Conservation (phyloP, 2,329 filamentous ascomycete genomes). For the Pezicula neosporulosa region DNA sequence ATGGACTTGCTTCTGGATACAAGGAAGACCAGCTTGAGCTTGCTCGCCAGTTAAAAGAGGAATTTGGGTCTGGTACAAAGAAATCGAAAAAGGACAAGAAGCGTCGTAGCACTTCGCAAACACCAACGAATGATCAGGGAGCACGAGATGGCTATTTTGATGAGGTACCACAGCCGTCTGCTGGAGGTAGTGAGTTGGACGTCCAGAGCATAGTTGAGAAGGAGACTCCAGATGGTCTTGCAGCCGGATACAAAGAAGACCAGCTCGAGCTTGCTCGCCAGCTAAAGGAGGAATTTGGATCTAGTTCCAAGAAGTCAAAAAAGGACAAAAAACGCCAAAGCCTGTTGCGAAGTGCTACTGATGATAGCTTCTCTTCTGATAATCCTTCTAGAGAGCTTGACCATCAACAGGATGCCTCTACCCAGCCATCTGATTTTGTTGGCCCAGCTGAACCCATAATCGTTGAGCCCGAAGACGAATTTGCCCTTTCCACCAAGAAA, state of each 20-base stretch:
- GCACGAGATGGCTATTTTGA: conserved; percentile 15
- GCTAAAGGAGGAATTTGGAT: conserved; percentile 23
- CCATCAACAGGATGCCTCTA: not conserved
- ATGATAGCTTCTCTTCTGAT: conserved; percentile 12
- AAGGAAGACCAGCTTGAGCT: conserved; percentile 23
- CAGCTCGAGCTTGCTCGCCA: conserved; percentile 24
- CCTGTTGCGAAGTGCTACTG: conserved; percentile 11
- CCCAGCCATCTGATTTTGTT: not conserved
- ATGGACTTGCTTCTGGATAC: conserved; percentile 19
- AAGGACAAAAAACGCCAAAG: conserved; percentile 21
- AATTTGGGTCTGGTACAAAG: conserved; percentile 25
- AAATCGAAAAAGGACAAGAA: conserved; percentile 34
- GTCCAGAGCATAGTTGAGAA: not conserved
- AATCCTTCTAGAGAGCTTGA: conserved; percentile 5
- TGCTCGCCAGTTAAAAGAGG: conserved; percentile 22
- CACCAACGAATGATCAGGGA: not conserved
- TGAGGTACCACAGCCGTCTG: conserved; percentile 4
- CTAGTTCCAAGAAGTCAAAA: conserved; percentile 32
- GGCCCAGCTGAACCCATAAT: not conserved
- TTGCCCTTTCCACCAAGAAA: conserved; percentile 12
- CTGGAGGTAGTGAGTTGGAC: not conserved
- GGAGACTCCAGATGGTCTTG: conserved; percentile 10
- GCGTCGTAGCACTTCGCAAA: conserved; percentile 12
- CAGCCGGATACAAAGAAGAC: conserved; percentile 19
- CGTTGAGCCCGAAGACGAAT: conserved; percentile 15